Conservation (phyloP, 2,329 filamentous ascomycete species). For the Capronia coronata region DNA sequence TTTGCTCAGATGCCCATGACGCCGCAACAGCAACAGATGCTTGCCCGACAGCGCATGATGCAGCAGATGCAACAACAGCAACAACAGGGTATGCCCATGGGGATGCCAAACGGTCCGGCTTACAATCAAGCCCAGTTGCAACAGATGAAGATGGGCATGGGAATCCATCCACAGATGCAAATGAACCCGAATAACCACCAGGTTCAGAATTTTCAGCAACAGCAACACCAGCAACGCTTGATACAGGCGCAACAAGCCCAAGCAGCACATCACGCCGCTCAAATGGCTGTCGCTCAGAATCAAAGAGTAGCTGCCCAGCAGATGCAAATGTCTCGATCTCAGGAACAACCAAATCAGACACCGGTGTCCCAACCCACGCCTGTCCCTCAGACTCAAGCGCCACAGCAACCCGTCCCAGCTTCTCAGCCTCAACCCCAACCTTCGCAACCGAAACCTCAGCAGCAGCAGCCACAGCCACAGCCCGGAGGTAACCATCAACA, state of each 20-base stretch:
- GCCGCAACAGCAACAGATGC: slow-evolving; percentile 26
- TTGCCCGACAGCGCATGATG: slow-evolving; percentile 32
- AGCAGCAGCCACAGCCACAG: slow-evolving; percentile 34
- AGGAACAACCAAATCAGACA: slow-evolving; percentile 39
- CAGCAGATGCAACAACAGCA: slow-evolving; percentile 22
- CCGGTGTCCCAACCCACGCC: slow-evolving; percentile 41
- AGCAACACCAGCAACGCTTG: slow-evolving; percentile 38
- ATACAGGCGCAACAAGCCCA: slow-evolving; percentile 33
- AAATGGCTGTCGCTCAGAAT: slow-evolving; percentile 32
- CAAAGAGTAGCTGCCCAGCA: slow-evolving; percentile 39
- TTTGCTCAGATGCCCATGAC: slow-evolving; percentile 29
- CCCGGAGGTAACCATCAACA: slow-evolving; percentile 31
- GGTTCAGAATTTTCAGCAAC: slow-evolving; percentile 38
- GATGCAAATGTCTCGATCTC: slow-evolving; percentile 39
- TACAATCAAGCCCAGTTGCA: slow-evolving; percentile 39
- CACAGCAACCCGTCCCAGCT: slow-evolving; percentile 33
- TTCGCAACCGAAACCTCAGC: slow-evolving; percentile 33
- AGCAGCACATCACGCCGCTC: slow-evolving; percentile 28
- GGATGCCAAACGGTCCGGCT: slow-evolving; percentile 18
- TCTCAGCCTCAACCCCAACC: slow-evolving; percentile 34
- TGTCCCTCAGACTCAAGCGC: slow-evolving; percentile 37
- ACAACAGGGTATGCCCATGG: slow-evolving; percentile 24
- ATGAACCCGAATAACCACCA: slow-evolving; percentile 39
- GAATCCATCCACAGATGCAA: slow-evolving; percentile 25
- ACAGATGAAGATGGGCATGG: slow-evolving; percentile 30